phyloP scores from a whole-genome alignment of 164 flowering plant species.

The Aristolochia fimbriata region DNA sequence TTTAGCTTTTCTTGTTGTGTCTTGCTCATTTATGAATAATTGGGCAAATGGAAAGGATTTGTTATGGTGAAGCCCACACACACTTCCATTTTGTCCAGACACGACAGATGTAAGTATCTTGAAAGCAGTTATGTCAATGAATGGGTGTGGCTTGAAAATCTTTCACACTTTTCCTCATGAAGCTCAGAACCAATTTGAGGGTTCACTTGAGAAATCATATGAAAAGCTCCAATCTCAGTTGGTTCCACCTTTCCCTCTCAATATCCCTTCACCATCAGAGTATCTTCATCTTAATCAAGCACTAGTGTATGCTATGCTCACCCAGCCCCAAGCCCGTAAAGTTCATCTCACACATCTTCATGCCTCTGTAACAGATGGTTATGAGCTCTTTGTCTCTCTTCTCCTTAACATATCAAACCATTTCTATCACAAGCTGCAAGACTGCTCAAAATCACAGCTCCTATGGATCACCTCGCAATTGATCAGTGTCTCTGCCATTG shows the following conservation, averaged over 20 bases:
- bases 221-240: conserved; percentile 22
- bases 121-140: conserved; percentile 12
- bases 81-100: too few relatives aligned
- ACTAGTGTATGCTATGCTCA: conserved; percentile 49
- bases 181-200: conserved; percentile 31
- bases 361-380: conserved; percentile 71
- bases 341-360: conserved; percentile 58
- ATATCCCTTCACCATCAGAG: conserved; percentile 34
- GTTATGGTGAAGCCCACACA: too few relatives aligned
- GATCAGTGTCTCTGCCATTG: conserved; percentile 41
- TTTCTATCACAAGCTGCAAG: conserved; percentile 41
- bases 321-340: conserved; percentile 36
- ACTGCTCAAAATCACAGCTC: conserved; percentile 34
- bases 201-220: conserved; percentile 32
- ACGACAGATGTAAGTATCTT: too few relatives aligned
- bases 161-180: conserved; percentile 24
- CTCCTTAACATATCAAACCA: conserved; percentile 34
- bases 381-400: conserved; percentile 32
- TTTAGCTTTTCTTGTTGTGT: too few relatives aligned
- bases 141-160: conserved; percentile 15
- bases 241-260: conserved; percentile 39
- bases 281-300: conserved; percentile 52
- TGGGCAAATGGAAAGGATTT: too few relatives aligned
- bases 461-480: conserved; percentile 44
- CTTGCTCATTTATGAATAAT: too few relatives aligned